Evolutionary conservation across 2,329 filamentous ascomycete species (phyloP), one percentile per base, ranked within the genome.

Genomic region (Monosporascus sp.): DNA sequence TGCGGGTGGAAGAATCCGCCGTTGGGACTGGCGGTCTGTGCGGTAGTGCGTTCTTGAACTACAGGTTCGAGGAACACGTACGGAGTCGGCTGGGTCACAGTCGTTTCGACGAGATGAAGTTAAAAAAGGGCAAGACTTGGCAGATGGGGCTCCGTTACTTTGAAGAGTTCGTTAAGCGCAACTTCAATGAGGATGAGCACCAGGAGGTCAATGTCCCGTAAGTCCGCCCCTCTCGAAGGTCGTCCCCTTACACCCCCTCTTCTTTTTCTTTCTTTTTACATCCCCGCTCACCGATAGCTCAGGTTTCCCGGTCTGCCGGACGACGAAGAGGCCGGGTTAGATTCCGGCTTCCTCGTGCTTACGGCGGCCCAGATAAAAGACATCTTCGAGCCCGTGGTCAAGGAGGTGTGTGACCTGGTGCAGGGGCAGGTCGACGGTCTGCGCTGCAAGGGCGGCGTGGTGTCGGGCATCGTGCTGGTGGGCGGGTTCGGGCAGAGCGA

Each of bases 141-240:
- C 88, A 87, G 67, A 86, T 86, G 84, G 89, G 85, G 2, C 74
- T 92, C 49, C 81, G 84, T 52, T 91, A 91, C 65, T 93, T 91
- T 68, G 89, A 93, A 63, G 88, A 92, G 65, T 91, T 90, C 65
- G 88, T 93, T 15, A 93, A 93, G 71, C 80, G 89, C 15, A 91
- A 91, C 64, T 93, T 92, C 66, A 87, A 89, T 65, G 86, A 89
- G 62, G 87, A 90, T 47, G 88, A 91, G 64, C 82, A 88, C 58
- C 79, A 85, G 49, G 88, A 92, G 66, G 82, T 91, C 54, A 91
- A 91, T 54, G 81, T 92, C 4, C 88, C 88, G 79, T 83, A 70
- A 59, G 80, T 77, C 0, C 5, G 45, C 38, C 22, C n/a, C 7
- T 28, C 14, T 20, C 20, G 9, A 31, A 14, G 11, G 31, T 35